These are phyloP conservation scores for Sonneratia caseolaris DNA, from an alignment of 345 rosid species.

Conservation along the genomic window DNA sequence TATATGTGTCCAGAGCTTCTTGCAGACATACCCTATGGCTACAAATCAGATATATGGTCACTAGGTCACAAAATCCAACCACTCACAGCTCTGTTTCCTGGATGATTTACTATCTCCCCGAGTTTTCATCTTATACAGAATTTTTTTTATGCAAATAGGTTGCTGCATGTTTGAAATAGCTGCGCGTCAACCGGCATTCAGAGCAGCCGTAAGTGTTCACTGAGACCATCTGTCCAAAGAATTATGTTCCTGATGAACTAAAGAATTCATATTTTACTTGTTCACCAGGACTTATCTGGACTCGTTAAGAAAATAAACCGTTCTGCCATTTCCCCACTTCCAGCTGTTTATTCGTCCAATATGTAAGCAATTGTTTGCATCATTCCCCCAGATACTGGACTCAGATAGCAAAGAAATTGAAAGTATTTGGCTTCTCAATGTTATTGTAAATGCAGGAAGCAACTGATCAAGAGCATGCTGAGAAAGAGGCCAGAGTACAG, in stretches of 20 bases:
- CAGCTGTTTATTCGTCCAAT: slow-evolving; percentile 70
- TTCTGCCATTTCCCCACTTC: slow-evolving; percentile 81
- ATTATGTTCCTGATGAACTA: neutral
- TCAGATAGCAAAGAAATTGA: neutral
- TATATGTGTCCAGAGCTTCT: slow-evolving; percentile 96
- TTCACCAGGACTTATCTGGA: slow-evolving; percentile 66
- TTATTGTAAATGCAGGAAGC: slow-evolving; percentile 48
- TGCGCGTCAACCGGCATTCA: slow-evolving; percentile 88
- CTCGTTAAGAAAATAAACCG: slow-evolving; percentile 88
- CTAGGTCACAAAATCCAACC: slow-evolving; percentile 48
- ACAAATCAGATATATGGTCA: slow-evolving; percentile 97
- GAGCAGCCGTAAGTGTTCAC: slow-evolving; percentile 64
- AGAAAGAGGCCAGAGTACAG: slow-evolving; percentile 22
- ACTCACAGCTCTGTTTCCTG: neutral
- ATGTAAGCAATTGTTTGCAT: slow-evolving; percentile 39
- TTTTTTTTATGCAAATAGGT: slow-evolving; percentile 32
- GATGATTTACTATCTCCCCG: neutral
- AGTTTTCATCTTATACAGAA: neutral
- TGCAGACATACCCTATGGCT: slow-evolving; percentile 89
- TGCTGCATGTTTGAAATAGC: slow-evolving; percentile 97
- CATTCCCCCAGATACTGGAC: neutral
- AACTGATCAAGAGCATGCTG: slow-evolving; percentile 58
- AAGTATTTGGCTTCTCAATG: neutral
- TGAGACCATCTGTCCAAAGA: slow-evolving; percentile 1
- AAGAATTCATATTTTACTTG: neutral